Conservation (phyloP, 495 filamentous ascomycete species). For the Penicillium argentinense region DNA sequence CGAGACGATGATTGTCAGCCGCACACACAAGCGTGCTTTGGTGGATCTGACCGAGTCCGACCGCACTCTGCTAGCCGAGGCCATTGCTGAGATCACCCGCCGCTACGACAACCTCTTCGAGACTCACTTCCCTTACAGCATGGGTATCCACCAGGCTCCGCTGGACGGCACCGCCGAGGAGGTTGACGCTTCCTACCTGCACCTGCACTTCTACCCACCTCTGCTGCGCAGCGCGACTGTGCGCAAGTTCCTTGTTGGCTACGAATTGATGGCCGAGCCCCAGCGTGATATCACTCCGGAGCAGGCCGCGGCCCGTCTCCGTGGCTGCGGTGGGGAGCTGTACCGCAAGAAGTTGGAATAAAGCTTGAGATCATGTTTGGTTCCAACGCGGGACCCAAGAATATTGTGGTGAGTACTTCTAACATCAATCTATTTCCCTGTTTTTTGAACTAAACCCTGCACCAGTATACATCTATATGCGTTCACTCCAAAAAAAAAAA, state of each 20-base stretch:
- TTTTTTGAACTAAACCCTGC: too few species aligned
- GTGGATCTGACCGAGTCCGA: conserved; percentile 75
- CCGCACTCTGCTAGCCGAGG: conserved; percentile 70
- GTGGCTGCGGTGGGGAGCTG: conserved; percentile 73
- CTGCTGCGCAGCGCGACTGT: conserved; percentile 90
- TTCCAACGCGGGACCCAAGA: neutral
- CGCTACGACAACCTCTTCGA: conserved; percentile 97
- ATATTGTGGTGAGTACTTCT: too few species aligned
- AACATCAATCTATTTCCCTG: too few species aligned
- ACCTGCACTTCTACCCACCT: conserved; percentile 97
- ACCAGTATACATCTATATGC: too few species aligned
- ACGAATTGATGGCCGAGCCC: conserved; percentile 89
- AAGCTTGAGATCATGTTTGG: too few species aligned
- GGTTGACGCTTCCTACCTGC: conserved; percentile 82
- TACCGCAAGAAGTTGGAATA: conserved; percentile 69
- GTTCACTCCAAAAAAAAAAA: too few species aligned
- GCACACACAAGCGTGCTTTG: conserved; percentile 74
- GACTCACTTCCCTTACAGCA: conserved; percentile 93
- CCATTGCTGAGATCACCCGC: conserved; percentile 79
- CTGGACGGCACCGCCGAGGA: conserved; percentile 82
- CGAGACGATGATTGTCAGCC: conserved; percentile 87
- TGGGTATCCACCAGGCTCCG: conserved; percentile 92
- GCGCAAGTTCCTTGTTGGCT: conserved; percentile 90
- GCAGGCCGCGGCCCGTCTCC: conserved; percentile 79
- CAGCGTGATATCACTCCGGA: conserved; percentile 98